Evolutionary conservation across 768 basidiomycete species (phyloP), one percentile per base, ranked within the genome.

Genomic region (Gloeopeniophorella convolvens): DNA sequence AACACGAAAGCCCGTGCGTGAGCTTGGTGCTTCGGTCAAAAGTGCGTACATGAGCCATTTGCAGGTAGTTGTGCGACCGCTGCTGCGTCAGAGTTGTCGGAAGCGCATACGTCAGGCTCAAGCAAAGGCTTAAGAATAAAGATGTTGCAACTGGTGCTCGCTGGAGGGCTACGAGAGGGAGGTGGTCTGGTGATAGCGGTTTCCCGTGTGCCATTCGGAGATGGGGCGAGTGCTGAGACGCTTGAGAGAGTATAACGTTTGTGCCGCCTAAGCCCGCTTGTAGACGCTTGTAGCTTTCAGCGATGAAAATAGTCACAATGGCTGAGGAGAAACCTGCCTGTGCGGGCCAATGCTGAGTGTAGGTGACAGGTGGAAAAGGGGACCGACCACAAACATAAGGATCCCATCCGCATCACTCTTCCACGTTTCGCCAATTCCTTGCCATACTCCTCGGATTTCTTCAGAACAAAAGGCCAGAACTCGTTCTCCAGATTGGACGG

Each of bases 261-360:
- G 39, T 57, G 15, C 35, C 16, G 3, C 2, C 16, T n/a, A 28
- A 1, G 35, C 57, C 45, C 10, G 42, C 36, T 26, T 57, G 42
- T 24, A 57, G 48, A 9, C 6, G 1, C n/a, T 46, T 37, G 41
- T 50, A 57, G 33, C 43, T 56, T 12, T 26, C 44, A 6, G 46
- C 33, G 34, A 57, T 42, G 41, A 57, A 57, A 9, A 55, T 20
- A 3, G 56, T 37, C 13, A 56, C 40, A 9, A 45, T 33, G 5
- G 54, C 54, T 21, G 56, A 57, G 33, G 57, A 57, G 36, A 57
- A 48, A 39, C 56, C 56, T 5, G 56, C 45, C 56, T 57, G 15
- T 26, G 7, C 15, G 3, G 15, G 2, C 2, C 24, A 13, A 20
- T 15, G 13, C 11, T 28, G 7, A 28, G 1, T 31, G 16, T 7